These are phyloP conservation scores for Colletotrichum noveboracense DNA, from an alignment of 2,329 filamentous ascomycete species.

Conservation along the genomic window DNA sequence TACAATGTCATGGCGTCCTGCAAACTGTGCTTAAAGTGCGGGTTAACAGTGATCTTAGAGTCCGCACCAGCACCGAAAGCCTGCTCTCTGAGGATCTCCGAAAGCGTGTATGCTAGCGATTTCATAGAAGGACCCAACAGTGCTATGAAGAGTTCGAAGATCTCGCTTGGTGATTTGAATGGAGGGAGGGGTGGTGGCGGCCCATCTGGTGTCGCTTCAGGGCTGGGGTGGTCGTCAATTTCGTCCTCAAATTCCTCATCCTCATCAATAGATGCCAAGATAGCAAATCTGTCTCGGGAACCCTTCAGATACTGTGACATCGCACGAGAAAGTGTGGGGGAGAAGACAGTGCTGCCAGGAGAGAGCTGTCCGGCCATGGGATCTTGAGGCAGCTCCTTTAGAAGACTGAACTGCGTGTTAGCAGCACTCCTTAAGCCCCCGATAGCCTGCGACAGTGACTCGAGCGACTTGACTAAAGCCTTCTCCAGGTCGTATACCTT, in stretches of 20 bases:
- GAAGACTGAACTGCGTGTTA: constrained; percentile 83
- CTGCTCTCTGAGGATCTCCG: constrained; percentile 85
- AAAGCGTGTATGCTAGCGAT: constrained; percentile 89
- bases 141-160: constrained; percentile 89
- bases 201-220: constrained; percentile 37
- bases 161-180: constrained; percentile 74
- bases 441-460: constrained; percentile 84
- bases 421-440: constrained; percentile 91
- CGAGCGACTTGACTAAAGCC: constrained; percentile 81
- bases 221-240: constrained; percentile 42
- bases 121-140: constrained; percentile 95
- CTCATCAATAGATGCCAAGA: constrained; percentile 68
- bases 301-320: constrained; percentile 41
- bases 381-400: constrained; percentile 64
- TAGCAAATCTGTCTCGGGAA: constrained; percentile 47
- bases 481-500: constrained; percentile 80
- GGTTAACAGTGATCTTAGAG: constrained; percentile 75
- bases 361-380: constrained; percentile 35
- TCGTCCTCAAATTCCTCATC: constrained; percentile 51
- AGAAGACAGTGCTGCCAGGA: constrained; percentile 31
- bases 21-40: constrained; percentile 81
- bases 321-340: constrained; percentile 32
- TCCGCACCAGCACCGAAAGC: constrained; percentile 76
- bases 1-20: constrained; percentile 82
- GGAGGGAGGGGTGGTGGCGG: constrained; percentile 31